A percentile compares a stretch with the other conserved stretches of the same genome.
Evolutionary conservation across 1,284 basidiomycete genomes (phyloP).

Genomic region (Trametes pubescens): DNA sequence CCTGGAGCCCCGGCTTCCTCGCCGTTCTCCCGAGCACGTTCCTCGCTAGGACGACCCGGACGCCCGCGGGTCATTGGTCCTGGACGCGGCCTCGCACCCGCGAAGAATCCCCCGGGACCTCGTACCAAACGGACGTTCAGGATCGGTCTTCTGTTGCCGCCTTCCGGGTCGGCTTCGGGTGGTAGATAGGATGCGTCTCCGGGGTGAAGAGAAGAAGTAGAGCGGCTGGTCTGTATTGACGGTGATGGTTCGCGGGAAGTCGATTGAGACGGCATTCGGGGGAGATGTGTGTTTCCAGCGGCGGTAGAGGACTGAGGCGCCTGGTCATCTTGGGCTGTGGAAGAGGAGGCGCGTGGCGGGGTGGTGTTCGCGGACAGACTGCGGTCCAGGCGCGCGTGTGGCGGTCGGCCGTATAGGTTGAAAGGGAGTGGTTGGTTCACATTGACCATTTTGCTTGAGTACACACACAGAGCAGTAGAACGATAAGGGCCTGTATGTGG

Average conservation of each 20-base stretch:
- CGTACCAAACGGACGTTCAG: slow-evolving; percentile 40
- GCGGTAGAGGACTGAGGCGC: slow-evolving; percentile 7
- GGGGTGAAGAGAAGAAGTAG: slow-evolving; percentile 42
- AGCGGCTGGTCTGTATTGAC: slow-evolving; percentile 43
- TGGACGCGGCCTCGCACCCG: slow-evolving; percentile 34
- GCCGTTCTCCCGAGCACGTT: slow-evolving; percentile 22
- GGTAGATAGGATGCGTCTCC: slow-evolving; percentile 44
- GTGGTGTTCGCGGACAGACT: slow-evolving; percentile 37
- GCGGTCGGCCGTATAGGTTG: slow-evolving; percentile 62
- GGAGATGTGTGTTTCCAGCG: slow-evolving; percentile 1
- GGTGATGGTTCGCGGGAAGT: slow-evolving; percentile 40
- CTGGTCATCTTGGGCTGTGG: slow-evolving; percentile 21
- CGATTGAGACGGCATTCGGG: slow-evolving; percentile 34
- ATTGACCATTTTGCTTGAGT: slow-evolving; percentile 75
- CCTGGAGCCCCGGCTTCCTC: slow-evolving; percentile 14
- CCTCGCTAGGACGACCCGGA: slow-evolving; percentile 36
- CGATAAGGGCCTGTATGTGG: slow-evolving; percentile 10
- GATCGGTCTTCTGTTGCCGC: slow-evolving; percentile 34
- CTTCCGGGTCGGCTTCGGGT: slow-evolving; percentile 39
- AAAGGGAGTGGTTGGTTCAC: slow-evolving; percentile 70
- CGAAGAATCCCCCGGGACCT: slow-evolving; percentile 31
- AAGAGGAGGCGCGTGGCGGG: slow-evolving; percentile 36
- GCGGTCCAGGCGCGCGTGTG: slow-evolving; percentile 41
- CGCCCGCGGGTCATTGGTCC: slow-evolving; percentile 38
- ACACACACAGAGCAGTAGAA: slow-evolving; percentile 1